Evolutionary conservation across 2,329 filamentous ascomycete species (phyloP).

Genomic region (Hymenoscyphus occultus): DNA sequence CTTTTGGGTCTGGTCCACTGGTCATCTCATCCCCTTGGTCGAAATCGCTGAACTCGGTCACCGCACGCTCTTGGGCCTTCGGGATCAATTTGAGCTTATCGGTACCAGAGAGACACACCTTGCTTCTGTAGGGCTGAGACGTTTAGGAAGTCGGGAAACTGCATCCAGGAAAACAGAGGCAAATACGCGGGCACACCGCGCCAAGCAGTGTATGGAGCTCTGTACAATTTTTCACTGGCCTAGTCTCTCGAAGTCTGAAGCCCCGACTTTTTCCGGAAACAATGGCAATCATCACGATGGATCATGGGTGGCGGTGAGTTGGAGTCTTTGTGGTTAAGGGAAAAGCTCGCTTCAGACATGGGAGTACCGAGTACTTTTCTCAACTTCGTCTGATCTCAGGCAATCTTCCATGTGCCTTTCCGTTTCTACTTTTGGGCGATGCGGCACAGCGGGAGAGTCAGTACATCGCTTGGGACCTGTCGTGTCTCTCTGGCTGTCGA

Average conservation of each 20-base stretch:
- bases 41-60: too few relatives aligned
- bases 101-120: slow-evolving; percentile 9
- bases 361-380: neutral
- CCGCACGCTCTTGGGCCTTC: neutral
- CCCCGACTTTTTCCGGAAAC: too few relatives aligned
- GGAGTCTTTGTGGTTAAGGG: neutral
- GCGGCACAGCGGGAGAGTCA: neutral
- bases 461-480: slow-evolving; percentile 3
- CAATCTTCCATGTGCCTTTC: slow-evolving; percentile 2
- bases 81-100: slow-evolving; percentile 5
- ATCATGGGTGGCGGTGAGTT: neutral
- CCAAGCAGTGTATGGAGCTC: neutral
- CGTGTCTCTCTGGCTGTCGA: neutral
- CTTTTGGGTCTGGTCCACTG: neutral
- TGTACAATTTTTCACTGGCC: too few relatives aligned
- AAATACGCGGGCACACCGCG: neutral
- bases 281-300: neutral
- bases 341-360: neutral
- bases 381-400: neutral
- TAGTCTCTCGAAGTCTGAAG: too few relatives aligned
- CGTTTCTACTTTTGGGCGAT: neutral
- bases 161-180: neutral
- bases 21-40: neutral
- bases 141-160: slow-evolving; percentile 2
- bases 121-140: slow-evolving; percentile 16